phyloP scores from a whole-genome alignment of 75 land plant species.

The Selaginella tamariscina region DNA sequence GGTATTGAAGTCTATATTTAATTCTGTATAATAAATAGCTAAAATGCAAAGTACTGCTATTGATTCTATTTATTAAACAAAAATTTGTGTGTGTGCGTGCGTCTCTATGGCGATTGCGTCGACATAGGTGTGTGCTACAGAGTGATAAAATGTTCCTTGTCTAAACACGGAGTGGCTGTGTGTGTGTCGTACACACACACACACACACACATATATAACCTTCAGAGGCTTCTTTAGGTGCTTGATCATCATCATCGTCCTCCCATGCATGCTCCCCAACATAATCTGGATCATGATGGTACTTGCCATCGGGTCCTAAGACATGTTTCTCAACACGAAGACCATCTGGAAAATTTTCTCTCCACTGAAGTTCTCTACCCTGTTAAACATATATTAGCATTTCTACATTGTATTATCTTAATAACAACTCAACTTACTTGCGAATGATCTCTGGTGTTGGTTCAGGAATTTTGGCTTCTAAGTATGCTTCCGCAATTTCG shows the following conservation, averaged over 20 bases:
- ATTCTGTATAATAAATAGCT: too few species aligned
- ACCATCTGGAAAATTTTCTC: constrained; percentile 68
- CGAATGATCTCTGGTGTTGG: constrained; percentile 53
- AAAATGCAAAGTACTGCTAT: too few species aligned
- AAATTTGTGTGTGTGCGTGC: too few species aligned
- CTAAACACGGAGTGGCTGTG: too few species aligned
- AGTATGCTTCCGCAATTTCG: constrained; percentile 60
- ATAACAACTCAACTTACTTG: constrained; percentile 35
- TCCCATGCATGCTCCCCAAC: constrained; percentile 90
- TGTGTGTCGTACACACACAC: too few species aligned
- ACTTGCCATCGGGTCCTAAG: constrained; percentile 47
- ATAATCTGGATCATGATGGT: constrained; percentile 47
- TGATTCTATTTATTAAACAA: too few species aligned
- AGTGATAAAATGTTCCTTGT: too few species aligned
- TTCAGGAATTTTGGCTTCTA: constrained; percentile 88
- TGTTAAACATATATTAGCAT: constrained; percentile 17
- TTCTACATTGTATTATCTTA: too few species aligned
- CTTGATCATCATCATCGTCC: constrained; percentile 32
- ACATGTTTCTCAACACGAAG: constrained; percentile 52
- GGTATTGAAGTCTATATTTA: too few species aligned
- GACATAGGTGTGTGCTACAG: too few species aligned
- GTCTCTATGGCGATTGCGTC: too few species aligned
- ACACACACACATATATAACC: too few species aligned
- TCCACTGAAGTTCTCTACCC: constrained; percentile 79
- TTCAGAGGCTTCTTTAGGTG: not conserved